Conservation (phyloP, 192 early-diverging fungal species). For the Gamsiella multidivaricata region DNA sequence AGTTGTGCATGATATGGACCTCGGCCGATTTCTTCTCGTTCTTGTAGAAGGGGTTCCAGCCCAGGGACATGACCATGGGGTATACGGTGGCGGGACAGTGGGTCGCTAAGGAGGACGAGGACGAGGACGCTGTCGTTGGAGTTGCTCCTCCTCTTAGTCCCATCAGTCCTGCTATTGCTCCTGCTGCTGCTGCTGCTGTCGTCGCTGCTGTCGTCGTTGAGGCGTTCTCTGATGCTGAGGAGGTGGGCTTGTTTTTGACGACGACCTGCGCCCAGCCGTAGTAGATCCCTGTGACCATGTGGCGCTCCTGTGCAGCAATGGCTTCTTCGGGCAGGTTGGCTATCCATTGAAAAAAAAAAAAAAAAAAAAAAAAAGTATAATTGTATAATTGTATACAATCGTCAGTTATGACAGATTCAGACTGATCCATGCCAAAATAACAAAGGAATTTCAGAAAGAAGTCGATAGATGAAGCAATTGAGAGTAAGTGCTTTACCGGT, state of each 20-base stretch:
- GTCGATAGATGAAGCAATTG: too few species aligned
- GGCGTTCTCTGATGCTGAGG: background rate
- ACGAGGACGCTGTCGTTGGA: conserved; percentile 13
- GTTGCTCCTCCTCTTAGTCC: background rate
- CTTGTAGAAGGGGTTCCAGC: conserved; percentile 99
- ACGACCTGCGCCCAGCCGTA: conserved; percentile 93
- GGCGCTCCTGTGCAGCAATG: conserved; percentile 70
- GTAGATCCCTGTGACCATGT: conserved; percentile 90
- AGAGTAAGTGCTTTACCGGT: conserved; percentile 74
- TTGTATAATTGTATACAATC: too few species aligned
- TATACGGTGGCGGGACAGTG: conserved; percentile 62
- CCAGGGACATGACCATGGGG: conserved; percentile 99
- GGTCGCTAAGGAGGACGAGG: conserved; percentile 34
- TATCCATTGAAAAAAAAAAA: conserved; percentile 33
- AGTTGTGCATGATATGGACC: conserved; percentile 95
- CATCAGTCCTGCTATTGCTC: background rate
- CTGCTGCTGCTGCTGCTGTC: background rate
- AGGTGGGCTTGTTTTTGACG: conserved; percentile 27
- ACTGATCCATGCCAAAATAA: too few species aligned
- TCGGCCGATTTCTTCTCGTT: conserved; percentile 97
- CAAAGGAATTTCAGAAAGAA: too few species aligned
- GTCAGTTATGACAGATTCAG: background rate
- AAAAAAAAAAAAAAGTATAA: conserved; percentile 1
- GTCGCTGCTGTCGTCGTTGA: background rate
- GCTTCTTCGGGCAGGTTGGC: conserved; percentile 90